A percentile compares a stretch with the other conserved stretches of the same genome.
phyloP scores from a whole-genome alignment of 176 grass and related monocot species.

The Dendrocalamus sinicus region DNA sequence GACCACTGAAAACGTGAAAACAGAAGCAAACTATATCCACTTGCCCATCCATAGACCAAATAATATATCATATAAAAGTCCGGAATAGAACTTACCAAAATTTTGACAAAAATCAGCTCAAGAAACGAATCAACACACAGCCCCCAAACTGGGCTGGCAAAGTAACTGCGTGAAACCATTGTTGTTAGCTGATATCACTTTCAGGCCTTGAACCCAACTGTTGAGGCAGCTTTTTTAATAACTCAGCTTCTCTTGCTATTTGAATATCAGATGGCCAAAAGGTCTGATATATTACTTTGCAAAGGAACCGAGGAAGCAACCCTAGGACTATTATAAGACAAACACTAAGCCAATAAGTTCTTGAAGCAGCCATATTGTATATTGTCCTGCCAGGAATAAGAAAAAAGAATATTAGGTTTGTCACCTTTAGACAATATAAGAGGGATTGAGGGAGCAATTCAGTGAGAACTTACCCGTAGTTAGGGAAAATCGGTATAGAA shows the following conservation, averaged over 20 bases:
- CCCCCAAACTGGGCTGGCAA: slow-evolving; percentile 30
- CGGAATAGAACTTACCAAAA: slow-evolving; percentile 58
- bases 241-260: slow-evolving; percentile 97
- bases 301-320: slow-evolving; percentile 92
- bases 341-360: slow-evolving; percentile 91
- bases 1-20: not conserved
- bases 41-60: not conserved
- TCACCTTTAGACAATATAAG: slow-evolving; percentile 26
- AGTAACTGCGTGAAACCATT: slow-evolving; percentile 49
- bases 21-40: not conserved
- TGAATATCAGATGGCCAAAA: slow-evolving; percentile 99
- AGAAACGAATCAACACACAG: slow-evolving; percentile 43
- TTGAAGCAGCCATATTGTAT: slow-evolving; percentile 84
- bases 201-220: slow-evolving; percentile 62
- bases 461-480: slow-evolving; percentile 80
- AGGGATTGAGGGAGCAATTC: not conserved
- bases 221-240: slow-evolving; percentile 75
- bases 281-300: slow-evolving; percentile 92
- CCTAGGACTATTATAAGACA: slow-evolving; percentile 89
- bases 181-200: slow-evolving; percentile 69
- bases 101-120: slow-evolving; percentile 58
- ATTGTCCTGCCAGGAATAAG: slow-evolving; percentile 83
- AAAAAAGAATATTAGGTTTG: slow-evolving; percentile 37
- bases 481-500: slow-evolving; percentile 91
- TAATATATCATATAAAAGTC: not conserved